Conservation (phyloP, 305 asterid species). For the Fraxinus sp. region DNA sequence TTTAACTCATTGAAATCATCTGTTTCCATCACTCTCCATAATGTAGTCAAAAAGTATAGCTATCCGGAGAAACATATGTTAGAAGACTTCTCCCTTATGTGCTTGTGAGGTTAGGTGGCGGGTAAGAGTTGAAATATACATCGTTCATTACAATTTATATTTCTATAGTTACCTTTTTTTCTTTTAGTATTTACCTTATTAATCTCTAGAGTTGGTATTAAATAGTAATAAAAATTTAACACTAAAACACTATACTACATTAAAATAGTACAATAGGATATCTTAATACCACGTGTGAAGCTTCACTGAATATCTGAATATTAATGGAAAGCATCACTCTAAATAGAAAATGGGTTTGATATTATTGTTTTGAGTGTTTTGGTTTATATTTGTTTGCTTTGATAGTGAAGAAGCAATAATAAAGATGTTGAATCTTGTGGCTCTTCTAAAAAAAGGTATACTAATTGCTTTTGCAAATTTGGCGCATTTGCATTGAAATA, state of each 20-base stretch:
- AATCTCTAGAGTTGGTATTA: background rate
- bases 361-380: background rate
- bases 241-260: background rate
- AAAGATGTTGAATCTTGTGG: background rate
- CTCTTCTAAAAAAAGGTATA: background rate
- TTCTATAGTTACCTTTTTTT: background rate
- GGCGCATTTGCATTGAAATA: background rate
- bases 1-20: background rate
- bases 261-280: background rate
- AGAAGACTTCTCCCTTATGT: background rate
- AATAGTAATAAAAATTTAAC: background rate
- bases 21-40: background rate
- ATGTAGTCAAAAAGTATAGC: background rate
- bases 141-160: background rate
- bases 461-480: background rate
- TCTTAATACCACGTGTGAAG: background rate
- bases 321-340: background rate
- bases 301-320: background rate
- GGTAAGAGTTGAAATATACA: background rate
- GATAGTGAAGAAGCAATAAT: background rate
- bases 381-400: background rate
- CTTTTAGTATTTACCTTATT: background rate
- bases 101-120: background rate
- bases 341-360: background rate
- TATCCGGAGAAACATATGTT: background rate